Base-by-base conservation (phyloP, 73 alveolate genomes). In the Tetrahymena borealis region DNA sequence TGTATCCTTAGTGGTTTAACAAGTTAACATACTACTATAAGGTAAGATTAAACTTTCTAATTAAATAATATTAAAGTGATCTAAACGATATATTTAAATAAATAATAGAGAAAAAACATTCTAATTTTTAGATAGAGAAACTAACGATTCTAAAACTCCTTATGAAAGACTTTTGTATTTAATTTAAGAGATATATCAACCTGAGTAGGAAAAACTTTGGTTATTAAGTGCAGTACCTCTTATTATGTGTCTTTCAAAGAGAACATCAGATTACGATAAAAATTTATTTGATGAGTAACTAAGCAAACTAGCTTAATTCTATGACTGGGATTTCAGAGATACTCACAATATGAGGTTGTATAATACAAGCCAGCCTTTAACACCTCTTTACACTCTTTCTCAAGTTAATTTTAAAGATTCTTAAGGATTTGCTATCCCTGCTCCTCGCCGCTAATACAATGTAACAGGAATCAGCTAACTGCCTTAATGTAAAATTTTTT, bases 151-250 rank as follows among this genome's bases (percentile, higher is more conserved):
- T 15, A 60, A 60, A 60, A 60, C 85, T 3, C 85, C 85, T n/a
- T 60, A 60, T 20, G 95, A 93, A 79, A 93, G 95, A 85, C 79
- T 93, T 11, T 33, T 93, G 13, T 90, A 39, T 8, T 79, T 93
- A 39, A 93, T 93, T 91, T 39, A 90, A 11, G 95, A 93, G 33
- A 93, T 93, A 20, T 93, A 93, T 90, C 79, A 93, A 31, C 95
- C 95, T 60, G 40, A 85, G 8, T 78, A 93, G n/a, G 95, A 93
- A 20, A 38, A 32, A 11, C 33, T 93, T 11, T 93, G 95, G 95
- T 33, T 93, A 12, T 39, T 40, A 85, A 85, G 93, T 12, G 95
- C 95, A 11, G 95, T 93, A 0, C 95, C 95, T 12, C 35, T 93
- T 16, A 78, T 93, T 78, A 79, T 93, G 91, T 79, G 95, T 39